Conservation (phyloP, 2,329 filamentous ascomycete genomes). For the Fusarium gaditjirri region DNA sequence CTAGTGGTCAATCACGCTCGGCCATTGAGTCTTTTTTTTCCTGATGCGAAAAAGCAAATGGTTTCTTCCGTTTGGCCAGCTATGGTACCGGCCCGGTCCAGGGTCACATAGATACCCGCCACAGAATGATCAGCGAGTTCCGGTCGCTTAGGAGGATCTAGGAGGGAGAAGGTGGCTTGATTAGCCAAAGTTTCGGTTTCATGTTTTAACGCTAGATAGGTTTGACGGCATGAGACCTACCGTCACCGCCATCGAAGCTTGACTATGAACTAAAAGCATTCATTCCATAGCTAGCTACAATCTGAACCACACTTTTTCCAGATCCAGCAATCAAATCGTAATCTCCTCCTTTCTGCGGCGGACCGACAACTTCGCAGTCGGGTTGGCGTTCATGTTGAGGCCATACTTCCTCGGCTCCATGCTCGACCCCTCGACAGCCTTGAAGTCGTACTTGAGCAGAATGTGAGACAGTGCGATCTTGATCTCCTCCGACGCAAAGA, state of each 20-base stretch:
- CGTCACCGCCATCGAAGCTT: accelerated
- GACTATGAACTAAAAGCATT: accelerated
- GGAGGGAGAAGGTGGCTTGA: accelerated
- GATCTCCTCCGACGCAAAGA: not conserved
- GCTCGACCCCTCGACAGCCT: not conserved
- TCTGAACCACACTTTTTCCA: too few species aligned
- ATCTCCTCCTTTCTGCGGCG: not conserved
- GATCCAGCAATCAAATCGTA: not conserved
- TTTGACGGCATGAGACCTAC: accelerated
- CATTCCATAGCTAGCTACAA: not conserved
- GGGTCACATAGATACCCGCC: not conserved
- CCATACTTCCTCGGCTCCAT: not conserved
- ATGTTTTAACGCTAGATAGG: accelerated
- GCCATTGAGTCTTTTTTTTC: accelerated
- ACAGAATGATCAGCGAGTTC: not conserved
- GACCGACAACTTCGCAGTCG: not conserved
- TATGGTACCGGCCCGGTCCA: not conserved
- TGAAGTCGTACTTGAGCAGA: not conserved
- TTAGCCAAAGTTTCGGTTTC: accelerated
- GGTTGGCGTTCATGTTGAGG: not conserved
- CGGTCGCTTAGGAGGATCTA: accelerated
- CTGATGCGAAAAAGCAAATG: not conserved
- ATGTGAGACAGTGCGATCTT: not conserved
- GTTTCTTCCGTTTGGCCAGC: accelerated
- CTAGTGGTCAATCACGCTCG: not conserved